Evolutionary conservation across 345 rosid species (phyloP), one percentile per base, ranked within the genome.

Genomic region (Sisymbrium altissimum): DNA sequence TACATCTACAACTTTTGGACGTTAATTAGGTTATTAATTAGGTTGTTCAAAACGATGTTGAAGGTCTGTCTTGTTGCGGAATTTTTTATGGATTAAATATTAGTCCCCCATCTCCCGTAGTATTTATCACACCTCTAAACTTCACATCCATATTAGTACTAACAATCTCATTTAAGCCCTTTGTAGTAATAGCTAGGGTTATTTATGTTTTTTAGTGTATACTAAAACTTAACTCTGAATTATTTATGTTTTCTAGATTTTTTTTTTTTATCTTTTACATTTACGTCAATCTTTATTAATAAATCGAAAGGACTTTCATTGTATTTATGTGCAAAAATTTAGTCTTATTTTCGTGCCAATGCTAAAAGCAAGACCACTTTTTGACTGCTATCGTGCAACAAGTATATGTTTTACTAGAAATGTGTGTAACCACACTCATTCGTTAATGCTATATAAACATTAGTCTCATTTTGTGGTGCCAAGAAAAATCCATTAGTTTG

Each of bases 11-110:
- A 66, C 77, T 71, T 71, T 77, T 77, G 77, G 81, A 66, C 81
- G 80, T 64, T 64, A 70, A 76, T 64, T 75, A 74, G 78, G 78
- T 75, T 59, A 39, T 68, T 57, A 57, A 57, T 57, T 70, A 71
- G 81, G 80, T 59, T 71, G 81, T 41, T 66, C 64, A 78, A 66
- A 78, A 65, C 81, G 68, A 78, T 78, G 77, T 72, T 17, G 32
- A 60, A 78, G 1, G 58, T 78, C 64, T 78, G 81, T 71, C 81
- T 40, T 70, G 43, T 76, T 70, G 80, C 44, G 45, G 35, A 76
- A 3, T 27, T 56, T 63, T 69, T 55, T 36, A 55, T 55, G 32
- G 61, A 71, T 61, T 65, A 71, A 57, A 32, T 77, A 77, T 70
- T 64, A 70, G 27, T 41, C 45, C 17, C 25, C 30, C 61, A 63